Evolutionary conservation across 306 rosid species (phyloP), one percentile per base, ranked within the genome.

Genomic region (Cicer judaicum): DNA sequence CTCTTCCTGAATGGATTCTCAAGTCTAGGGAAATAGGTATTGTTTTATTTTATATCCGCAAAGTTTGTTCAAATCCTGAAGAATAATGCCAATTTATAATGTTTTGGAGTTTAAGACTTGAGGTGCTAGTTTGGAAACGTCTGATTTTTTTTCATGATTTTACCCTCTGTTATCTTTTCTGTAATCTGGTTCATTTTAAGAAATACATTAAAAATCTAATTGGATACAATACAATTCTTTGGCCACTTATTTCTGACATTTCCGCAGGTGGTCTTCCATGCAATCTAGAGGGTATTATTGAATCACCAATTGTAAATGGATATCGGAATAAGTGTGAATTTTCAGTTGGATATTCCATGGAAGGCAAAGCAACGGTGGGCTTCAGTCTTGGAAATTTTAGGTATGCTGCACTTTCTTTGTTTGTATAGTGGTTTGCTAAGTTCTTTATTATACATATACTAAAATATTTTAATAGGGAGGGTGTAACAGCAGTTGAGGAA

Each of bases 321-420:
- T 94, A 94, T 72, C 97, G 97, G 19, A 94, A 94, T 79, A 94
- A 92, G 79, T 94, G 97, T 61, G 99, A 94, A 57, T 94, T 94
- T 86, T 94, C 99, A 0, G 94, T 89, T 84, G 99, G 97, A 53
- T 85, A 85, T 85, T 94, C 97, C 68, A 80, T 90, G 18, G 83
- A 85, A 75, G 95, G 93, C 15, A 90, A 92, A 83, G 76, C 69
- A 75, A 94, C 97, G 3, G 99, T 90, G 82, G 99, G 99, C 7
- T 94, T 92, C 78, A 90, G 88, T 93, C 94, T 94, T 67, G 99
- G 98, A 79, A 92, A 94, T 84, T 94, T 92, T 77, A 90, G 99
- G 99, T 94, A 80, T 75, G 43, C 43, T 55, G 48, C 70, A n/a
- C 81, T 36, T 61, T 19, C 59, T 68, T 60, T 74, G 62, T 81